Percentiles rank a stretch among this genome's conserved stretches.
Evolutionary conservation across 306 rosid species (phyloP).

Genomic region (Quercus bicolor): DNA sequence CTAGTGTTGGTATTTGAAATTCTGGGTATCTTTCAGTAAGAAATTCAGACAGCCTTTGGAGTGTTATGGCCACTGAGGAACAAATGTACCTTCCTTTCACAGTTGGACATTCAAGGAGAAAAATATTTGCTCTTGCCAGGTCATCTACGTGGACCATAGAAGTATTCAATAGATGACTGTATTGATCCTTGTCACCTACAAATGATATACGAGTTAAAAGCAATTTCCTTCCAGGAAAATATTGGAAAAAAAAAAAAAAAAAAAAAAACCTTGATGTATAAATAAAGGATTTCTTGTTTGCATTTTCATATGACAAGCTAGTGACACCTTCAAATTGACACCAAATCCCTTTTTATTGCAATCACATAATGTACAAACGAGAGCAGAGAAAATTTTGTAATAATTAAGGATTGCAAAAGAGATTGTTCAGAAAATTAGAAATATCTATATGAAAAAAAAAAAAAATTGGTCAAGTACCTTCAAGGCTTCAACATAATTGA

Average conservation of each 20-base stretch:
- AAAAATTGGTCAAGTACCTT: no score
- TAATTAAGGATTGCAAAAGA: no score
- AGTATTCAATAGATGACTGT: background rate
- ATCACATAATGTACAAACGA: no score
- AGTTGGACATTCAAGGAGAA: slow-evolving; percentile 47
- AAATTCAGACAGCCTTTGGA: slow-evolving; percentile 29
- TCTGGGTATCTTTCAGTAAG: slow-evolving; percentile 41
- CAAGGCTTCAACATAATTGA: no score
- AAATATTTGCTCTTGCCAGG: slow-evolving; percentile 52
- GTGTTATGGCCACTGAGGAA: slow-evolving; percentile 29
- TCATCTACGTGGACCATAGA: slow-evolving; percentile 64
- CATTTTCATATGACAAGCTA: no score
- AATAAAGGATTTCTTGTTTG: background rate
- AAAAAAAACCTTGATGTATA: background rate
- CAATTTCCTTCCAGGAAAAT: background rate
- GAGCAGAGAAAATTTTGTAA: no score
- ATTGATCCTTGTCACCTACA: slow-evolving; percentile 40
- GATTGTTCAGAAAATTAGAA: no score
- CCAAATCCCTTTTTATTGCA: no score
- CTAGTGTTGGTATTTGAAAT: slow-evolving; percentile 39
- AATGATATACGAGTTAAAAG: background rate
- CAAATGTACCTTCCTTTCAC: slow-evolving; percentile 63
- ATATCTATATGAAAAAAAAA: no score
- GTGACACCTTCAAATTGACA: no score
- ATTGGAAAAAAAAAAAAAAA: no score